A percentile compares a stretch with the other conserved stretches of the same genome.
Evolutionary conservation across 305 asterid genomes (phyloP).

Genomic region (Petunia hybrid): DNA sequence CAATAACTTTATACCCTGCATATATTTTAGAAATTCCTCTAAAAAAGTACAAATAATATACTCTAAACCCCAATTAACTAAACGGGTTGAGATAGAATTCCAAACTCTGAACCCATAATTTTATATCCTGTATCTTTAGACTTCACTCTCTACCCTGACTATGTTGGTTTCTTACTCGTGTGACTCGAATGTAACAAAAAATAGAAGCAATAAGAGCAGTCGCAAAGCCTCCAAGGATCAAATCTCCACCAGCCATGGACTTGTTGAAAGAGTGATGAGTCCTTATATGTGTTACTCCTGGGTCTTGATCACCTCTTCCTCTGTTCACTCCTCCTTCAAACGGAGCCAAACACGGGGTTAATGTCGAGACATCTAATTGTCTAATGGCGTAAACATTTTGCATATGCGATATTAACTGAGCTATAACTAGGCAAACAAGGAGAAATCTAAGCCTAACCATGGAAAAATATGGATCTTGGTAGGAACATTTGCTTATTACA

Average conservation of each 20-base stretch:
- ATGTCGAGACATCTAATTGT: slow-evolving; percentile 27
- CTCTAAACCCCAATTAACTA: too few relatives aligned
- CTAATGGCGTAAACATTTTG: slow-evolving; percentile 31
- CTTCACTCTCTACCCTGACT: neutral
- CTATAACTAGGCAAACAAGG: slow-evolving; percentile 28
- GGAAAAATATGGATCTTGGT: neutral
- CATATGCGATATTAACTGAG: neutral
- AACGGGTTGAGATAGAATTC: too few relatives aligned
- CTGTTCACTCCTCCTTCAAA: neutral
- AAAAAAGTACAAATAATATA: too few relatives aligned
- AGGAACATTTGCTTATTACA: neutral
- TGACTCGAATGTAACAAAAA: slow-evolving; percentile 50
- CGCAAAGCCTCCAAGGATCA: slow-evolving; percentile 54
- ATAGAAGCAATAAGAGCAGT: slow-evolving; percentile 44
- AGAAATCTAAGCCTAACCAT: slow-evolving; percentile 41
- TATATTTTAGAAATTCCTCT: neutral
- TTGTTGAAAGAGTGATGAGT: slow-evolving; percentile 41
- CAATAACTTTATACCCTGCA: neutral
- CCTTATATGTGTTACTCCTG: slow-evolving; percentile 20
- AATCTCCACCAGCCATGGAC: slow-evolving; percentile 50
- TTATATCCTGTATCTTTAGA: too few relatives aligned
- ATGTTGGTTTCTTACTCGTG: slow-evolving; percentile 35
- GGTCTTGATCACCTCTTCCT: slow-evolving; percentile 17
- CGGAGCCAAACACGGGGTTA: slow-evolving; percentile 30
- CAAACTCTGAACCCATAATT: too few relatives aligned